phyloP scores from a whole-genome alignment of 371 early-diverging fungal species.

The Mortierella sp. region DNA sequence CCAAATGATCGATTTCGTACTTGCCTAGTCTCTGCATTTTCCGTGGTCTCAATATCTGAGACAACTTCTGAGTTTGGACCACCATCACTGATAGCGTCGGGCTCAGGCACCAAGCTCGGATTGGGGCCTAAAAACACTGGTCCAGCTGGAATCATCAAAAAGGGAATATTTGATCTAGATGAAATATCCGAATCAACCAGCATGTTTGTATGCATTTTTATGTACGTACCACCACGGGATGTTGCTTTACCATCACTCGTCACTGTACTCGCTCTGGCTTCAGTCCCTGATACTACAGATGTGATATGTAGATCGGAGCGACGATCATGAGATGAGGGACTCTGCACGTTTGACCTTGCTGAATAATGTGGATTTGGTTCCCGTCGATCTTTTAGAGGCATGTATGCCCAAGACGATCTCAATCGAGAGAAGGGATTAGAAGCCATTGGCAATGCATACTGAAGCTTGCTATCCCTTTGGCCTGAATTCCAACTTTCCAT shows the following conservation, averaged over 20 bases:
- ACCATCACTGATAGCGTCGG: neutral
- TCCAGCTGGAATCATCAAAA: neutral
- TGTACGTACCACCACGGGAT: too few relatives aligned
- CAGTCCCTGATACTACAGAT: neutral
- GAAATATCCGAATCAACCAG: too few relatives aligned
- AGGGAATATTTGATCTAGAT: too few relatives aligned
- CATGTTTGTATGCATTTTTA: too few relatives aligned
- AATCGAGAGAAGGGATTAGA: neutral
- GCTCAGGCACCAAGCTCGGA: neutral
- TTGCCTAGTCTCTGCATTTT: neutral
- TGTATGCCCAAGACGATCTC: neutral
- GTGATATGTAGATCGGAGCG: neutral
- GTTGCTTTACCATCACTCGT: too few relatives aligned
- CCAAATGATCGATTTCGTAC: neutral
- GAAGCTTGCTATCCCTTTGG: neutral
- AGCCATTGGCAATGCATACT: neutral
- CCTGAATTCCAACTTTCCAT: neutral
- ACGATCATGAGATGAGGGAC: neutral
- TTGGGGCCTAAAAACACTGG: neutral
- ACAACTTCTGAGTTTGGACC: neutral
- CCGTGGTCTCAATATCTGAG: neutral
- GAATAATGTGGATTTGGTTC: neutral
- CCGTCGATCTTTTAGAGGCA: neutral
- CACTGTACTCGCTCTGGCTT: too few relatives aligned
- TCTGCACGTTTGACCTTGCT: neutral